These are phyloP conservation scores for Phoma herbarum DNA, from an alignment of 2,329 filamentous ascomycete genomes.

Conservation along the genomic window DNA sequence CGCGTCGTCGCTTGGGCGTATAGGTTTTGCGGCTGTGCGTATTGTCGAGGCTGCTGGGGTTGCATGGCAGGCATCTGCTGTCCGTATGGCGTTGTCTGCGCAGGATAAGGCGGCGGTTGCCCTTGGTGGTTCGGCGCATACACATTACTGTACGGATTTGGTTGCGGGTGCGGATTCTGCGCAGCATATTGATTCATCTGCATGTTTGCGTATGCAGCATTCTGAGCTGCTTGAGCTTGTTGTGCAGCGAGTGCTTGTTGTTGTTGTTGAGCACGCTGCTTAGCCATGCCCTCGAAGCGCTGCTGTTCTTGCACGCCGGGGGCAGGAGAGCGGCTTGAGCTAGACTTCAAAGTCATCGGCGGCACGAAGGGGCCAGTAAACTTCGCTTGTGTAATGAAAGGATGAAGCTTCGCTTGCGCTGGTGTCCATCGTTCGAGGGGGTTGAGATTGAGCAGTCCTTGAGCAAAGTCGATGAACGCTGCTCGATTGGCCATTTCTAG, in stretches of 20 bases:
- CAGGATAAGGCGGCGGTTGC: slow-evolving; percentile 80
- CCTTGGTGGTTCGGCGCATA: slow-evolving; percentile 74
- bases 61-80: slow-evolving; percentile 66
- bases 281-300: slow-evolving; percentile 91
- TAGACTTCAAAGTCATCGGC: slow-evolving; percentile 94
- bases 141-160: slow-evolving; percentile 81
- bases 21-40: slow-evolving; percentile 72
- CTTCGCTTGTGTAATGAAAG: slow-evolving; percentile 98
- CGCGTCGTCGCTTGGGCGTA: slow-evolving; percentile 79
- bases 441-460: slow-evolving; percentile 91
- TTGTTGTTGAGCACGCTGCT: slow-evolving; percentile 75
- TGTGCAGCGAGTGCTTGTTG: slow-evolving; percentile 65
- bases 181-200: slow-evolving; percentile 64
- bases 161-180: slow-evolving; percentile 57
- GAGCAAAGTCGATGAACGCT: slow-evolving; percentile 97
- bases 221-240: slow-evolving; percentile 64
- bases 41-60: slow-evolving; percentile 49
- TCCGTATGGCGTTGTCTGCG: slow-evolving; percentile 65
- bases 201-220: slow-evolving; percentile 71
- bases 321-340: slow-evolving; percentile 84
- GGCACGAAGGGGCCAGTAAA: slow-evolving; percentile 96
- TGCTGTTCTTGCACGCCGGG: slow-evolving; percentile 96
- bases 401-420: slow-evolving; percentile 95
- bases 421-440: slow-evolving; percentile 97
- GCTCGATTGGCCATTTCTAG: slow-evolving; percentile 98